Evolutionary conservation across 2,329 filamentous ascomycete species (phyloP).

Genomic region (Ophiostoma novo-ulmi): DNA sequence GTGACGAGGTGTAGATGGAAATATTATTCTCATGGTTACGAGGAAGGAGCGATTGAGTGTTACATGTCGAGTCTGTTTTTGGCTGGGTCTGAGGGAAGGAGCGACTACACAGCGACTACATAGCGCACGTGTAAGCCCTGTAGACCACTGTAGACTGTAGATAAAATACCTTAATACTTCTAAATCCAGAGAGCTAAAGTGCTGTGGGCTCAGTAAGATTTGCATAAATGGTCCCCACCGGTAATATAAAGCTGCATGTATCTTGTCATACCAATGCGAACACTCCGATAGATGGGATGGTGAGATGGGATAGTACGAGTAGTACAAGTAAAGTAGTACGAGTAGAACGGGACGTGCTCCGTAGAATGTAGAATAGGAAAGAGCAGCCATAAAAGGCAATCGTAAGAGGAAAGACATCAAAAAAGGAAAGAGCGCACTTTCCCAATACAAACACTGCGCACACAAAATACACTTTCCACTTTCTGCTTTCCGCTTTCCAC

Average conservation of each 20-base stretch:
- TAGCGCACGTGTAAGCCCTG: not conserved
- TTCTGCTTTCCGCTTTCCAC: too few relatives aligned
- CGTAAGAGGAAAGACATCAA: not conserved
- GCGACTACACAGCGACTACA: not conserved
- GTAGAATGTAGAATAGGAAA: not conserved
- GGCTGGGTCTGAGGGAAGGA: not conserved
- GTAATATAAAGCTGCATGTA: conserved; percentile 16
- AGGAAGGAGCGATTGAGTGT: not conserved
- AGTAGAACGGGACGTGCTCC: too few relatives aligned
- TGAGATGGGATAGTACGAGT: not conserved
- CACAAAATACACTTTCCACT: too few relatives aligned
- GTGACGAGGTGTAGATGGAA: not conserved
- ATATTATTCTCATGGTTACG: not conserved
- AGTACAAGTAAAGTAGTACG: too few relatives aligned
- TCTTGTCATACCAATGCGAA: not conserved
- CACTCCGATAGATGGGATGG: conserved; percentile 10
- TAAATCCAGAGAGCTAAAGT: not conserved
- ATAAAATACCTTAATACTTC: not conserved
- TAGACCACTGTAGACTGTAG: not conserved
- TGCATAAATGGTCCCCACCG: conserved; percentile 3
- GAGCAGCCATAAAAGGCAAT: not conserved
- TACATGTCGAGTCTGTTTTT: not conserved
- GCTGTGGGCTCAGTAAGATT: conserved; percentile 14
- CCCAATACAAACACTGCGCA: too few relatives aligned
- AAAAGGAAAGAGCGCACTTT: not conserved